Evolutionary conservation across 148 eudicot species (phyloP), one percentile per base, ranked within the genome.

Genomic region (Suaeda aralocaspica): DNA sequence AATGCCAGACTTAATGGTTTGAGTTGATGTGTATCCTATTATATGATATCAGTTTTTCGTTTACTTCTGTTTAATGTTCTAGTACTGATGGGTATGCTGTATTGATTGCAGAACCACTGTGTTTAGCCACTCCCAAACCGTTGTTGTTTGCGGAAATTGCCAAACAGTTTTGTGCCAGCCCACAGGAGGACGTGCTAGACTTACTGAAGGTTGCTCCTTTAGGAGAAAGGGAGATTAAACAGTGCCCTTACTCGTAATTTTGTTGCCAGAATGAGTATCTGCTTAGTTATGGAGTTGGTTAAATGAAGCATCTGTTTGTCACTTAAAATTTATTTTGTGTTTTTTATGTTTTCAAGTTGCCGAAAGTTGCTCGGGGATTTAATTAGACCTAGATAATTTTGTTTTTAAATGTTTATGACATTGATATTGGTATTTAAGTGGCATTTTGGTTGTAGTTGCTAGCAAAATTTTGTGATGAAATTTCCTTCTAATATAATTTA

Each of bases 111-210:
- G 81, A 68, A 78, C 81, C 26, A 78, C 81, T 4, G 81, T 78
- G 3, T 78, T 78, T 68, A 78, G 81, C 66, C 81, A 78, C 66
- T 78, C 81, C 21, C 81, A 78, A 55, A 78, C 81, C 34, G 77
- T 78, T 26, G 77, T 78, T 25, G 81, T 78, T 9, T 78, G 81
- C n/a, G 81, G 81, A 0, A 78, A 78, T 34, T 78, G 81, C 66
- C 81, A 78, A 58, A 78, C 81, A 33, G 81, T 78, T 2, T 64
- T 78, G 67, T 78, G 81, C 77, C 81, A 78, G 61, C 81, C 81
- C 7, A 78, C 81, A 7, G 81, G 81, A 34, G 81, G 81, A 13
- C 81, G 81, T 63, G 81, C 81, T 9, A 78, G 77, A 48, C 81
- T 78, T 1, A 78, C 81, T 1, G 81, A 78, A 73, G 81, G 81